Evolutionary conservation across 441 rosid species (phyloP), one percentile per base, ranked within the genome.

Genomic region (Bruguiera hainesii): DNA sequence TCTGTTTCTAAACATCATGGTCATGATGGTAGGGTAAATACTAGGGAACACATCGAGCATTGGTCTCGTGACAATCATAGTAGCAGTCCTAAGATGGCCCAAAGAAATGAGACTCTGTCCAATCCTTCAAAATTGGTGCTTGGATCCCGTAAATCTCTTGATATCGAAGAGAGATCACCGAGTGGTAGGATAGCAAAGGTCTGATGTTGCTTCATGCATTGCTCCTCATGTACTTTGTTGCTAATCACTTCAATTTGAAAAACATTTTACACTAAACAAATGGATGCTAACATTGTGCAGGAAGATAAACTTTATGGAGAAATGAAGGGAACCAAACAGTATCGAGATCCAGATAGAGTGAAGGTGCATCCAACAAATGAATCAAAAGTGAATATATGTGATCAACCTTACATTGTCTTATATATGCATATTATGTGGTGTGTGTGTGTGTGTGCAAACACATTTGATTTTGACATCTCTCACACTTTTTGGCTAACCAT

Each of bases 151-250:
- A 76, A 83, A 48, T 80, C 83, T 71, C 65, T 78, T 65, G 82
- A 72, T 39, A 42, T 74, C 39, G 78, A 74, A 60, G 89, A 80
- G 73, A 83, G 81, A 73, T 81, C 70, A 60, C 79, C 67, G 19
- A 73, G 79, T 74, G 72, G 75, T 64, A 80, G 71, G 76, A 73
- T 64, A 66, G 74, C 65, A 70, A 86, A 78, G 81, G 90, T 84
- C 61, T 72, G 31, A 37, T 61, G 50, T 68, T 67, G 21, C 21
- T 53, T 51, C 48, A 25, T 50, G 33, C 33, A 31, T 61, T 23
- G 61, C 46, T 63, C 25, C 21, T 55, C 59, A 15, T 29, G 9
- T 26, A 37, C 5, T 42, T 42, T 42, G 15, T 42, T 42, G 48
- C 48, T 28, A 15, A 31, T 4, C 26, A 39, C 50, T 39, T 28